Evolutionary conservation across 345 rosid species (phyloP).

Genomic region (Salix arbutifolia): DNA sequence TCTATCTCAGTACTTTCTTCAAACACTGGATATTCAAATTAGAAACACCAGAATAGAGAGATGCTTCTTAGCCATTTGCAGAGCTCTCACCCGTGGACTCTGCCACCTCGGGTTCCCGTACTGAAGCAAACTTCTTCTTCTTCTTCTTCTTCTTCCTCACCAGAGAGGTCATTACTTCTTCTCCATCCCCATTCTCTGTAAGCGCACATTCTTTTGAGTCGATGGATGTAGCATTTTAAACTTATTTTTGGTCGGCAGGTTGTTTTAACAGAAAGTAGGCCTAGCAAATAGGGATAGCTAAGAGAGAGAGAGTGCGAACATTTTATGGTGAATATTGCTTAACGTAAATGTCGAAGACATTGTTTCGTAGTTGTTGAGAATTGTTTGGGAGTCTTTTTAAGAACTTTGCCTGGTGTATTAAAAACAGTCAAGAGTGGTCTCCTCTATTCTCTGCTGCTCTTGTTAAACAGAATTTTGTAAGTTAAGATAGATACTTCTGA

Average conservation of each 20-base stretch:
- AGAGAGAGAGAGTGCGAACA: not conserved
- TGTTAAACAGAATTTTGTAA: not conserved
- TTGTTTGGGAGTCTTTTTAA: not conserved
- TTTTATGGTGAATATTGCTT: not conserved
- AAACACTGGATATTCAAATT: not conserved
- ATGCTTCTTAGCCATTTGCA: constrained; percentile 11
- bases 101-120: not conserved
- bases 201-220: not conserved
- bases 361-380: not conserved
- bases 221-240: not conserved
- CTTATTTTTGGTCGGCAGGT: not conserved
- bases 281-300: not conserved
- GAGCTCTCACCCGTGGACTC: not conserved
- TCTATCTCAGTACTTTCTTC: constrained; percentile 1
- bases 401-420: not conserved
- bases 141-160: not conserved
- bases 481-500: not conserved
- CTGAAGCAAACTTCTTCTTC: not conserved
- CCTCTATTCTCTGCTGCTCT: not conserved
- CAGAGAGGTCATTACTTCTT: not conserved
- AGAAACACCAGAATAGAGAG: not conserved
- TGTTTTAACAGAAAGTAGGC: not conserved
- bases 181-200: not conserved
- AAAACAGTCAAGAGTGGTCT: not conserved
- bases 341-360: not conserved